Conservation (phyloP, 2,329 filamentous ascomycete genomes). For the Colletotrichum shisoi region DNA sequence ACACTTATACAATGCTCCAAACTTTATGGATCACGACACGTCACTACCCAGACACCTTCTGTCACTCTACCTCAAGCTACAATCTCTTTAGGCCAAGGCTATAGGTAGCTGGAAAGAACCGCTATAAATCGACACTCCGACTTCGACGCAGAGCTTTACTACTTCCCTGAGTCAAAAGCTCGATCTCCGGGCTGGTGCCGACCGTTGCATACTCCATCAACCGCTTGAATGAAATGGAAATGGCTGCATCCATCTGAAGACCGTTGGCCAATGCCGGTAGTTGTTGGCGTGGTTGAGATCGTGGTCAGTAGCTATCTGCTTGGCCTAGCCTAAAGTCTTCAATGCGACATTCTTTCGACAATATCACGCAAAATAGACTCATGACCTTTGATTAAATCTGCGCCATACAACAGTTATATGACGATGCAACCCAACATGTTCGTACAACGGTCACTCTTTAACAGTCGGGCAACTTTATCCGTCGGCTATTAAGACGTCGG, state of each 20-base stretch:
- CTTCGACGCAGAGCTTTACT: background rate
- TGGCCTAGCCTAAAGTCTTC: background rate
- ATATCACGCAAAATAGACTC: background rate
- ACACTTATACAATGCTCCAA: background rate
- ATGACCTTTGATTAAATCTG: background rate
- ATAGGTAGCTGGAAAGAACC: background rate
- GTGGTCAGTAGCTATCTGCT: background rate
- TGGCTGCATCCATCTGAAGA: background rate
- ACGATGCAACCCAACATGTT: background rate
- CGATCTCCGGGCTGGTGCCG: background rate
- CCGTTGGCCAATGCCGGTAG: background rate
- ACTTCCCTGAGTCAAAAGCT: background rate
- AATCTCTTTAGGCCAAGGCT: no score
- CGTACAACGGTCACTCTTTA: background rate
- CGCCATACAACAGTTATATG: background rate
- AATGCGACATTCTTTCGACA: background rate
- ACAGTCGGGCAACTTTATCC: constrained; percentile 27
- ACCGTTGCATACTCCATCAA: background rate
- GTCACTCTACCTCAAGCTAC: background rate
- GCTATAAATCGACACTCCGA: background rate
- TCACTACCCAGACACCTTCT: background rate
- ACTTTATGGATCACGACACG: background rate
- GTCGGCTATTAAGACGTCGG: constrained; percentile 41
- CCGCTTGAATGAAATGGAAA: background rate
- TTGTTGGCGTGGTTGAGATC: background rate